Evolutionary conservation across 1,284 basidiomycete species (phyloP), one percentile per base, ranked within the genome.

Genomic region (Heterobasidion occidentale): DNA sequence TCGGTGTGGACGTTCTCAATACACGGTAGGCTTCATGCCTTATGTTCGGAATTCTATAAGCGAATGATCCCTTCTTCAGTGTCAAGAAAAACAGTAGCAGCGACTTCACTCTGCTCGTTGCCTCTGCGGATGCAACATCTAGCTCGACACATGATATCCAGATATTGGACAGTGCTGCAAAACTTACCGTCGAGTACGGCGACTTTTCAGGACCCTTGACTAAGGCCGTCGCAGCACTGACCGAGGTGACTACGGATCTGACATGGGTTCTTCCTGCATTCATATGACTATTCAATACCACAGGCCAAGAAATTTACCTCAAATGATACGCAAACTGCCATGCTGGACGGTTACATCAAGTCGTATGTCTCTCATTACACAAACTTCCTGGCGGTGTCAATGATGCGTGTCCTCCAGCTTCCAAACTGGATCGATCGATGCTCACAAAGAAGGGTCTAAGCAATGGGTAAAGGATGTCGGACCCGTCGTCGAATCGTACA

Each of bases 391-490:
- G 6, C 27, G 27, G 4, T 27, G 7, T 19, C 14, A 44, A 51
- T 27, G 38, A 54, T 46, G 6, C 27, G 27, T 51, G 17, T 9
- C 14, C 1, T 49, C 33, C 66, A 87, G 87, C 9, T 94, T 94
- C 67, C 71, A 79, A 62, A 84, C 83, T 5, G 91, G 91, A 14
- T 88, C 87, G 6, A 84, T 94, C 58, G 77, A 84, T 56, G 84
- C 80, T 33, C 90, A 94, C 74, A 86, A 89, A 67, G 76, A 84
- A 51, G 90, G 80, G 0, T 90, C 88, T 1, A 80, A 73, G 46
- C 74, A 83, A 60, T 94, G 91, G 91, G 91, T 94, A 27, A 85
- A 88, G 69, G 91, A 94, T 67, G 72, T 90, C 34, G 88, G 89
- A 0, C 91, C 91, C 9, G 84, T 88, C n/a, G 92, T 94, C 11